These are phyloP conservation scores for Xylaria nigripes DNA, from an alignment of 495 filamentous ascomycete genomes.

Conservation along the genomic window DNA sequence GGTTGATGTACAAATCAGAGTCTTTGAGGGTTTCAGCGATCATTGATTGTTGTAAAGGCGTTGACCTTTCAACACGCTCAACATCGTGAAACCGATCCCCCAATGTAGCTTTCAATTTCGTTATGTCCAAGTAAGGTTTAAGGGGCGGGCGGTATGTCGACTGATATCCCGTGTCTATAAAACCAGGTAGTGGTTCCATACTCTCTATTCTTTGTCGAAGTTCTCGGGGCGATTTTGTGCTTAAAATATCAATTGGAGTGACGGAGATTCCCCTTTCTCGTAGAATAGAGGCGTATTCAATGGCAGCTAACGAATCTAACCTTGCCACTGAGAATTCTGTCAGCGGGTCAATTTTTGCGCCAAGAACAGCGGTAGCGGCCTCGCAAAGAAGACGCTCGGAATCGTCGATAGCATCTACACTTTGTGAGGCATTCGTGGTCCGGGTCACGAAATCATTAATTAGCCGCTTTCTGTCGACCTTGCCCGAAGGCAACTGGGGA, in stretches of 20 bases:
- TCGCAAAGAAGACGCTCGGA: constrained; percentile 41
- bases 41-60: constrained; percentile 69
- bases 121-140: neutral
- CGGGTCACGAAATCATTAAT: constrained; percentile 44
- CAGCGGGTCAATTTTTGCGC: constrained; percentile 26
- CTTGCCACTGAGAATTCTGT: constrained; percentile 47
- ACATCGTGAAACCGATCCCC: constrained; percentile 27
- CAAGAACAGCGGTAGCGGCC: constrained; percentile 41
- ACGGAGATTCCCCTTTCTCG: constrained; percentile 43
- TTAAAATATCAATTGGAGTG: constrained; percentile 49
- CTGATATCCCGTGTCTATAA: neutral
- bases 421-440: neutral
- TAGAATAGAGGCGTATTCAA: constrained; percentile 55
- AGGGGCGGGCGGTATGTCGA: neutral
- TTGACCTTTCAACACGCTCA: constrained; percentile 51
- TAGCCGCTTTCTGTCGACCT: constrained; percentile 61
- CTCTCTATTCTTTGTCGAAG: constrained; percentile 4
- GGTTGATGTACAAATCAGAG: constrained; percentile 60
- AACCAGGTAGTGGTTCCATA: neutral
- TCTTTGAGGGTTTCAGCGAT: constrained; percentile 55
- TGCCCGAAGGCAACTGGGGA: constrained; percentile 69
- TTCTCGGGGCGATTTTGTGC: constrained; percentile 34
- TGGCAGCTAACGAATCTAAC: constrained; percentile 66
- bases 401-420: constrained; percentile 24
- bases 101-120: constrained; percentile 17